Evolutionary conservation across 1,139 yeast genomes (phyloP).

Genomic region (Wickerhamomyces sp.): DNA sequence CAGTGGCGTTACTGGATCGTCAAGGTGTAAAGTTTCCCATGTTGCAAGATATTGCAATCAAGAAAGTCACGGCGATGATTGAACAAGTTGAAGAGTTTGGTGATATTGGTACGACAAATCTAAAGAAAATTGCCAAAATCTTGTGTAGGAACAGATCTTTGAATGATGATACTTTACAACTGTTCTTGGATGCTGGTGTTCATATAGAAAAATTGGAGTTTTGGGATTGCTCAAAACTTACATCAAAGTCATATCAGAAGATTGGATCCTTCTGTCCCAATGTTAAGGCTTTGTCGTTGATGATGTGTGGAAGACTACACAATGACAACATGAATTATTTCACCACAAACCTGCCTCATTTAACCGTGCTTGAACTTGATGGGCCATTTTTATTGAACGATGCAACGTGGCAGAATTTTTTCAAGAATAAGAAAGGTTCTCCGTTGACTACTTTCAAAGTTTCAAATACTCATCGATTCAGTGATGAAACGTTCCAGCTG

Average conservation of each 20-base stretch:
- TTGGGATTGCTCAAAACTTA: constrained; percentile 89
- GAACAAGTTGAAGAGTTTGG: constrained; percentile 74
- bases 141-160: constrained; percentile 77
- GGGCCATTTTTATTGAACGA: constrained; percentile 87
- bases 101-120: constrained; percentile 64
- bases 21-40: constrained; percentile 59
- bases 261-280: constrained; percentile 81
- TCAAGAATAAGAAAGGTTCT: constrained; percentile 40
- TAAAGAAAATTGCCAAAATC: constrained; percentile 66
- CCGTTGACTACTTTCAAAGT: constrained; percentile 53
- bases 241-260: constrained; percentile 56
- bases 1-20: constrained; percentile 77
- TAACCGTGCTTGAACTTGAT: constrained; percentile 56
- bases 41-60: constrained; percentile 78
- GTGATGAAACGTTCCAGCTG: constrained; percentile 57
- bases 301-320: constrained; percentile 91
- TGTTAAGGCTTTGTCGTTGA: constrained; percentile 57
- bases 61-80: constrained; percentile 65
- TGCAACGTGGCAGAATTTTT: constrained; percentile 68
- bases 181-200: constrained; percentile 57
- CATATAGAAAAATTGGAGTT: constrained; percentile 54
- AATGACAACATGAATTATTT: constrained; percentile 68
- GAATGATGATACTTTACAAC: constrained; percentile 60
- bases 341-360: constrained; percentile 48
- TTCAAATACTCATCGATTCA: constrained; percentile 79